phyloP scores from a whole-genome alignment of 345 rosid genomes.

The Luvunga scandens region DNA sequence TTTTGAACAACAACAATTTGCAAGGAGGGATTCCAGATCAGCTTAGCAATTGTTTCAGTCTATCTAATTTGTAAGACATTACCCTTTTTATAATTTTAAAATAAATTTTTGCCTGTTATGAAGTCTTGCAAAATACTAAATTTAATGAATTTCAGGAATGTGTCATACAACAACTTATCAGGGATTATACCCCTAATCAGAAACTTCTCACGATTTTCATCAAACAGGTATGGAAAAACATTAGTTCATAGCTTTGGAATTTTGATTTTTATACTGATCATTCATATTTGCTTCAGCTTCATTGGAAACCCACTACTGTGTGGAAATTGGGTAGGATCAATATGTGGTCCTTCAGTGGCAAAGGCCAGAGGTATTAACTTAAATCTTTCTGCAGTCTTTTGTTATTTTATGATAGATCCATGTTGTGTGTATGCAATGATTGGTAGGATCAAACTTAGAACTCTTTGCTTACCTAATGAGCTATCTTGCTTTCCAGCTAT shows the following conservation, averaged over 20 bases:
- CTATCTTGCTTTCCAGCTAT: slow-evolving; percentile 24
- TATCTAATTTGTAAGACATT: slow-evolving; percentile 50
- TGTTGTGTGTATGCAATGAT: background rate
- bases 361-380: slow-evolving; percentile 53
- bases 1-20: slow-evolving; percentile 69
- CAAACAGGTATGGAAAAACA: slow-evolving; percentile 46
- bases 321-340: slow-evolving; percentile 81
- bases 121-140: background rate
- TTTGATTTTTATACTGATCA: background rate
- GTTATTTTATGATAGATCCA: background rate
- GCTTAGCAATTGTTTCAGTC: slow-evolving; percentile 77
- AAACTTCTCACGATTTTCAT: slow-evolving; percentile 67
- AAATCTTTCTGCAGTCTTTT: background rate
- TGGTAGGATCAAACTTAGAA: background rate
- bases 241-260: background rate
- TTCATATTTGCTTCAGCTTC: slow-evolving; percentile 41
- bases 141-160: slow-evolving; percentile 46
- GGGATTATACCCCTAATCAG: slow-evolving; percentile 59
- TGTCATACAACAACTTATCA: slow-evolving; percentile 83
- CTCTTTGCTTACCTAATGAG: background rate
- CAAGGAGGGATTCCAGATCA: slow-evolving; percentile 83
- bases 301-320: slow-evolving; percentile 76
- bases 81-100: background rate
- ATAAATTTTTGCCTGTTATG: background rate
- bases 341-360: slow-evolving; percentile 50